These are phyloP conservation scores for Rhinocladiella similis DNA, from an alignment of 2,329 filamentous ascomycete species.

Conservation along the genomic window DNA sequence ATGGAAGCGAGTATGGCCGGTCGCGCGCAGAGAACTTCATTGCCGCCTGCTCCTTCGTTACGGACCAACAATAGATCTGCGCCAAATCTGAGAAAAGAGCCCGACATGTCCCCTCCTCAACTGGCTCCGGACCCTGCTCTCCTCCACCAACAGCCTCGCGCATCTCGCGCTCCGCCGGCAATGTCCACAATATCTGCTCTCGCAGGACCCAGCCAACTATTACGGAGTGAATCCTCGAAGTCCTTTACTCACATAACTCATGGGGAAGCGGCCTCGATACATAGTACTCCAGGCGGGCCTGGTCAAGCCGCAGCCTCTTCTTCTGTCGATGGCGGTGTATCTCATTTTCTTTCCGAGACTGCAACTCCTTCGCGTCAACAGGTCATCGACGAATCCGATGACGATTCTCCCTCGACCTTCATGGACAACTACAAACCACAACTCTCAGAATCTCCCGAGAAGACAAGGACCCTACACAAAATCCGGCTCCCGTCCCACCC, in stretches of 20 bases:
- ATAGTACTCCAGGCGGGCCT: slow-evolving; percentile 33
- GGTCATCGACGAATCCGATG: slow-evolving; percentile 44
- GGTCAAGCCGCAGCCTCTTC: slow-evolving; percentile 40
- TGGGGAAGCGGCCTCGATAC: slow-evolving; percentile 39
- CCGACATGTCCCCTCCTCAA: slow-evolving; percentile 13
- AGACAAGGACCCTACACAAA: slow-evolving; percentile 32
- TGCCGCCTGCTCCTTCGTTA: slow-evolving; percentile 18
- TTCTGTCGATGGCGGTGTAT: slow-evolving; percentile 49
- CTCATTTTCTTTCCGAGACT: slow-evolving; percentile 42
- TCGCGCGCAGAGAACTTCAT: slow-evolving; percentile 16
- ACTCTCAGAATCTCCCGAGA: slow-evolving; percentile 44
- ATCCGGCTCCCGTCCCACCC: slow-evolving; percentile 31
- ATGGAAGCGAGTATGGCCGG: slow-evolving; percentile 1
- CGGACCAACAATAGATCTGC: slow-evolving; percentile 25
- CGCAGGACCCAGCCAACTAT: slow-evolving; percentile 37
- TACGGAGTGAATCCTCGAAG: slow-evolving; percentile 25
- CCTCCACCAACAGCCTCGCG: slow-evolving; percentile 36
- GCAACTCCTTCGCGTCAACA: slow-evolving; percentile 28
- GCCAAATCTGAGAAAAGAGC: slow-evolving; percentile 21
- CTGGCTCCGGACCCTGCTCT: slow-evolving; percentile 23
- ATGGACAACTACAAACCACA: slow-evolving; percentile 50
- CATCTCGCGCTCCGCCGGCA: slow-evolving; percentile 47
- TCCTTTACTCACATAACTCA: slow-evolving; percentile 33
- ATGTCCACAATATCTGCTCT: slow-evolving; percentile 51
- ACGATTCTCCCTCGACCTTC: slow-evolving; percentile 48